Evolutionary conservation across 2,329 filamentous ascomycete species (phyloP), one percentile per base, ranked within the genome.

Genomic region (Macrophomina pseudophaseolina): DNA sequence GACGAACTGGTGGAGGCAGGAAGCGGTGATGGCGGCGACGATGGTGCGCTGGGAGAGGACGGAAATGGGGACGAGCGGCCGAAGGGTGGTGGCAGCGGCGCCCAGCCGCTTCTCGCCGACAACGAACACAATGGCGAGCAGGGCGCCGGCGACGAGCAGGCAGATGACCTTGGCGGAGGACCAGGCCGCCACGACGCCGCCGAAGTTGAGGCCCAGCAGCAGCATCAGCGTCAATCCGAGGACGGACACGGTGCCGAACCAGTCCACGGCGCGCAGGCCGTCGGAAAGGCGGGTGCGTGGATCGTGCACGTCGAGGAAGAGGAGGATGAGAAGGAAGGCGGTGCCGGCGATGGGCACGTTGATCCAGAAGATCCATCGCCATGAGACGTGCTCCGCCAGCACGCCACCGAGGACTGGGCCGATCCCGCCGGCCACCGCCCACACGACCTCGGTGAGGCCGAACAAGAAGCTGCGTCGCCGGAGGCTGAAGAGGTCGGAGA

Each of bases 91-190:
- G 80, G 80, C 65, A 91, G 77, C 0, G 90, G 91, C 70, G 3
- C 90, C 90, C 64, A 90, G 70, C 23, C 84, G 84, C 75, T 84
- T 86, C 76, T 93, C 90, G 70, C 86, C 86, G 69, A 87, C 77
- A 49, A 90, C 73, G 72, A 92, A 87, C 0, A 82, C 74, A 38
- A 80, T 74, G 4, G 81, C 79, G 77, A 84, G 82, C 3, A 82
- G 60, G 7, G 74, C 71, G 0, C 85, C 85, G 53, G 86, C 81
- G 0, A 87, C 78, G 11, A 87, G 80, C 5, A 88, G 73, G 48
- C 83, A 84, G 51, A 87, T 85, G 11, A 87, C 83, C 64, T 84
- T 86, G 0, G 83, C 76, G 1, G 83, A 85, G 67, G 77, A 76
- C 86, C 85, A 88, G 0, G 85, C 80, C 62, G 84, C 85, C 0